These are phyloP conservation scores for Trematosphaeria pertusa DNA, from an alignment of 2,329 filamentous ascomycete species.

Conservation along the genomic window DNA sequence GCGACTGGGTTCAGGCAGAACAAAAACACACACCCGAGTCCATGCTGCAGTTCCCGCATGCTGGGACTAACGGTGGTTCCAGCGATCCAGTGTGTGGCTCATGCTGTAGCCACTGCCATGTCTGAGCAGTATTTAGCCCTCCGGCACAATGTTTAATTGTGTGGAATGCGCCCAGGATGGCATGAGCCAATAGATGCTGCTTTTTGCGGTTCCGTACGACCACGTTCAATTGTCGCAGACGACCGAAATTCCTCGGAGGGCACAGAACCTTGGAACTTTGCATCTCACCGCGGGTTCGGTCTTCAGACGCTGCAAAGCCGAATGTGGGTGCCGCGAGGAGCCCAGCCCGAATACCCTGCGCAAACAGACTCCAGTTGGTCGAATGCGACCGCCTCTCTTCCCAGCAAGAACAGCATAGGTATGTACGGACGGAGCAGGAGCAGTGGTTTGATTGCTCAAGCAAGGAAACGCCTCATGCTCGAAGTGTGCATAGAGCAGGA, in stretches of 20 bases:
- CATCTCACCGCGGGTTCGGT: conserved; percentile 3
- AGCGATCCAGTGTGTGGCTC: conserved; percentile 44
- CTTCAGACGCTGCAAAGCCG: conserved; percentile 24
- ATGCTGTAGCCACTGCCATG: conserved; percentile 34
- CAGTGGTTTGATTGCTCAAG: conserved; percentile 14
- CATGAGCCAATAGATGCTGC: conserved; percentile 14
- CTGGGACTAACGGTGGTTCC: conserved; percentile 48
- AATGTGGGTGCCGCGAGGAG: no score
- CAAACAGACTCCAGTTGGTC: no score
- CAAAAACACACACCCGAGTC: conserved; percentile 25
- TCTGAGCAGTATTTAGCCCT: conserved; percentile 25
- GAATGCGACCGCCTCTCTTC: no score
- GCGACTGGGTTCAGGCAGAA: conserved; percentile 14
- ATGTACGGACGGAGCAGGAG: conserved; percentile 20
- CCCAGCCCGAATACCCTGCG: no score
- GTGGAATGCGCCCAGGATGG: conserved; percentile 9
- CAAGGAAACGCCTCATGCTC: conserved; percentile 23
- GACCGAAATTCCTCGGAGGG: neutral
- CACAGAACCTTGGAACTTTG: conserved; percentile 6
- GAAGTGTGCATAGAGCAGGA: conserved; percentile 19
- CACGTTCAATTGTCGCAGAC: conserved; percentile 3
- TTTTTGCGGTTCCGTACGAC: conserved; percentile 15
- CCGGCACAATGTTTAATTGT: conserved; percentile 23
- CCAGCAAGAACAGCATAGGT: no score
- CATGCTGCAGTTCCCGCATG: conserved; percentile 38